Evolutionary conservation across 2,329 filamentous ascomycete genomes (phyloP), one percentile per base, ranked within the genome.

Genomic region (Capronia coronata): DNA sequence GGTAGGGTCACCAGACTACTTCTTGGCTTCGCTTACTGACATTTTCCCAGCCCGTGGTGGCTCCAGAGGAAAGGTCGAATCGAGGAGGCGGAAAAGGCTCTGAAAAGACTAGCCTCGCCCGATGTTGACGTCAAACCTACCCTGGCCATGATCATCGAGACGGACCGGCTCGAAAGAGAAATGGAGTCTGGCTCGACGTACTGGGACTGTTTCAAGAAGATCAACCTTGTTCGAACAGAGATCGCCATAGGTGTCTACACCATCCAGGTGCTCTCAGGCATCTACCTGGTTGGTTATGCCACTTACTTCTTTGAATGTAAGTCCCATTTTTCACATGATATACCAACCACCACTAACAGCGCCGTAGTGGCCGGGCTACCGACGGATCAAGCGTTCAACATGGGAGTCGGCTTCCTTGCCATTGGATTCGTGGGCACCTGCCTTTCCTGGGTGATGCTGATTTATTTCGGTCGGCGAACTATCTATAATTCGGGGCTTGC

Each of bases 231-330:
- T 2, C 66, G 72, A 1, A 75, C 71, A 0, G 67, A 70, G 34
- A 72, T 75, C 34, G 68, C 70, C 1, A 58, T 68, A 23, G 67
- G 67, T 2, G 70, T 72, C 14, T 74, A 71, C 52, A 61, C 65
- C 29, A 70, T 69, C 41, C 70, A 74, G 48, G 66, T 70, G 37
- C 59, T 73, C 6, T 67, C 64, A 7, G 70, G 69, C 1, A 67
- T 70, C 32, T 61, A 68, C 62, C 65, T 74, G 27, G 67, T 73
- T 6, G 69, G 69, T 25, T 73, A 71, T 57, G 65, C 67, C 7
- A 72, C 68, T 2, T 75, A 75, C 57, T 75, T 75, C 65, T 74
- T 75, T 61, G 59, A 71, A 35, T 67, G 77, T 53, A 40, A 22
- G 53, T 50, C 19, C 21, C 11, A 25, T 3, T 32, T 35, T n/a